phyloP scores from a whole-genome alignment of 805 yeast genomes.

The Ogataea chonburiensis region DNA sequence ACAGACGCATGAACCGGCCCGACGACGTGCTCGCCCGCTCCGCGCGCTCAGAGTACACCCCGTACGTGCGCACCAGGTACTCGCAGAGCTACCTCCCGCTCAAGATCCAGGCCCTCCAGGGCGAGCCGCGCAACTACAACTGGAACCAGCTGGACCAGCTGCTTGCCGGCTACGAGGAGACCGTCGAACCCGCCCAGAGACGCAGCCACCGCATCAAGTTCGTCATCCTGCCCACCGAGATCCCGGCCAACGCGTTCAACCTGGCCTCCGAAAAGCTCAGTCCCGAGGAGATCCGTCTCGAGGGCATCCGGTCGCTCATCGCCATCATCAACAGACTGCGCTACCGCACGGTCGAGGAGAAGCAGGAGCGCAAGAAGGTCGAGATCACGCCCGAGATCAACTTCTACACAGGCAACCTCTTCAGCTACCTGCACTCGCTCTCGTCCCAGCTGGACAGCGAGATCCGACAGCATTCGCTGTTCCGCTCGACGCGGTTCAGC shows the following conservation, averaged over 20 bases:
- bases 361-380: conserved; percentile 36
- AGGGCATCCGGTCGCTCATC: conserved; percentile 75
- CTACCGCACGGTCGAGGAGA: conserved; percentile 44
- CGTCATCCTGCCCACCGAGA: conserved; percentile 78
- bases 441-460: conserved; percentile 25
- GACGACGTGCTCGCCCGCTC: conserved; percentile 32
- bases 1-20: conserved; percentile 38
- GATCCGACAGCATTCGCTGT: conserved; percentile 21
- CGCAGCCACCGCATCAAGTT: conserved; percentile 70
- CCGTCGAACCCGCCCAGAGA: conserved; percentile 51
- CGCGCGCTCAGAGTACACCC: conserved; percentile 37
- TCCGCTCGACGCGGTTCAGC: conserved; percentile 38
- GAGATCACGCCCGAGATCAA: conserved; percentile 70
- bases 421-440: conserved; percentile 53
- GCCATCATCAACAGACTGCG: conserved; percentile 59
- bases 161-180: conserved; percentile 88
- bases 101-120: conserved; percentile 52
- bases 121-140: conserved; percentile 56
- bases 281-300: conserved; percentile 88
- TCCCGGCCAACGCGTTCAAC: conserved; percentile 51
- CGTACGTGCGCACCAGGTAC: conserved; percentile 74
- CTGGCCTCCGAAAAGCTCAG: conserved; percentile 57
- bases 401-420: conserved; percentile 85
- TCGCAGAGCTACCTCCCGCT: conserved; percentile 64
- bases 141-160: conserved; percentile 93